phyloP scores from a whole-genome alignment of 2,329 filamentous ascomycete species.

The Fusarium humuli region DNA sequence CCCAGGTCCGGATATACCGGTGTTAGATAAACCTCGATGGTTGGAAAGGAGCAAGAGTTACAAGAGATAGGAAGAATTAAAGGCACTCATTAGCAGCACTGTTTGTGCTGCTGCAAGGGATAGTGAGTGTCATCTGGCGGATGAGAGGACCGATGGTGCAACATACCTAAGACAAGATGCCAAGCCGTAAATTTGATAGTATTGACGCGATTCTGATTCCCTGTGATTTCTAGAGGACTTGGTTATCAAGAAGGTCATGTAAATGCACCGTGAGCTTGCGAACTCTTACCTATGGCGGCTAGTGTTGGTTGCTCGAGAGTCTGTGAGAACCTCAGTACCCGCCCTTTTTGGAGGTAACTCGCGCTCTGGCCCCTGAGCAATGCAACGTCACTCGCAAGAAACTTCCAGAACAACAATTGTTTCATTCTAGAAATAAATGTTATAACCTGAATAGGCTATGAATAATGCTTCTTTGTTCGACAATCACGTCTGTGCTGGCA shows the following conservation, averaged over 20 bases:
- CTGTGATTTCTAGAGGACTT: background rate
- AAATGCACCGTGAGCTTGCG: background rate
- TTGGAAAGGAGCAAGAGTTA: background rate
- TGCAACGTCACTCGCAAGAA: slow-evolving; percentile 4
- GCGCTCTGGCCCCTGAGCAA: slow-evolving; percentile 26
- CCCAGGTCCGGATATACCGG: background rate
- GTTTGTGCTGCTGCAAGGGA: slow-evolving; percentile 17
- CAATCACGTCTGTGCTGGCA: slow-evolving; percentile 8
- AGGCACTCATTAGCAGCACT: background rate
- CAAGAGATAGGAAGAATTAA: background rate
- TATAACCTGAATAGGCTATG: background rate
- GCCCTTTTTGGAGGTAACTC: slow-evolving; percentile 28
- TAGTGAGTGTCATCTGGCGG: slow-evolving; percentile 1
- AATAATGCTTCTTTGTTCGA: background rate
- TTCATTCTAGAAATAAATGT: background rate
- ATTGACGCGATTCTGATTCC: background rate
- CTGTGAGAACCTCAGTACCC: slow-evolving; percentile 25
- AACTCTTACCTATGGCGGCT: background rate
- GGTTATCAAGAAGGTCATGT: background rate
- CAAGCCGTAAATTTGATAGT: background rate
- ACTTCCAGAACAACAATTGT: background rate
- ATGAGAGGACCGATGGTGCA: background rate
- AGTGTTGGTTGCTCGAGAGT: slow-evolving; percentile 15
- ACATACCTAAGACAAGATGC: background rate
- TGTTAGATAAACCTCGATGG: background rate